Percentiles rank a stretch among this genome's conserved stretches.
These are phyloP conservation scores for Rhodotorula sp. DNA, from an alignment of 1,284 basidiomycete species.

Conservation along the genomic window DNA sequence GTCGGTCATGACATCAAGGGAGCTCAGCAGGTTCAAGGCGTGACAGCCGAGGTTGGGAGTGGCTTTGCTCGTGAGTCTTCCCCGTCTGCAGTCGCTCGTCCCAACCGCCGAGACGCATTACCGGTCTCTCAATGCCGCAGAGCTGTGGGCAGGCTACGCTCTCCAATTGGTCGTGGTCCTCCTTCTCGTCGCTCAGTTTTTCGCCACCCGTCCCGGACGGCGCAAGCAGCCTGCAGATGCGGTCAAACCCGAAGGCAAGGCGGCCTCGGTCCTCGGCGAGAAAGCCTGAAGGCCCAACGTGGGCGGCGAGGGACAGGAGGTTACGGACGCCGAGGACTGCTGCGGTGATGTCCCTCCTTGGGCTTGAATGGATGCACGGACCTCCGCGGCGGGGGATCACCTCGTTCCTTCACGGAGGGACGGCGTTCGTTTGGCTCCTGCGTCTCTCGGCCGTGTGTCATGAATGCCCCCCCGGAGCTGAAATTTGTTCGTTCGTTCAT, in stretches of 20 bases:
- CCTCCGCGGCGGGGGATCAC: no score
- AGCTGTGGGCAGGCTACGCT: constrained; percentile 16
- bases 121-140: constrained; percentile 6
- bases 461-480: no score
- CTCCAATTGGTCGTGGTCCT: constrained; percentile 14
- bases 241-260: background rate
- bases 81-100: background rate
- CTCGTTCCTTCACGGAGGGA: no score
- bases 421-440: no score
- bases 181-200: constrained; percentile 18
- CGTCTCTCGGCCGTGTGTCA: no score
- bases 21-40: background rate
- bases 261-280: no score
- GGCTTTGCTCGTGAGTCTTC: constrained; percentile 25
- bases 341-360: background rate
- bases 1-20: constrained; percentile 10
- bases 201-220: constrained; percentile 8
- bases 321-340: background rate
- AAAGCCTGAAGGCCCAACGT: no score
- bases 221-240: background rate
- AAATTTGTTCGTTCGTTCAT: no score
- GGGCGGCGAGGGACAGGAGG: no score
- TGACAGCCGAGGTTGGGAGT: constrained; percentile 4
- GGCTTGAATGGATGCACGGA: no score
- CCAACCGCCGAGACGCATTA: background rate